Evolutionary conservation across 2,329 filamentous ascomycete genomes (phyloP).

Genomic region (Neocatenulostroma microsporum): DNA sequence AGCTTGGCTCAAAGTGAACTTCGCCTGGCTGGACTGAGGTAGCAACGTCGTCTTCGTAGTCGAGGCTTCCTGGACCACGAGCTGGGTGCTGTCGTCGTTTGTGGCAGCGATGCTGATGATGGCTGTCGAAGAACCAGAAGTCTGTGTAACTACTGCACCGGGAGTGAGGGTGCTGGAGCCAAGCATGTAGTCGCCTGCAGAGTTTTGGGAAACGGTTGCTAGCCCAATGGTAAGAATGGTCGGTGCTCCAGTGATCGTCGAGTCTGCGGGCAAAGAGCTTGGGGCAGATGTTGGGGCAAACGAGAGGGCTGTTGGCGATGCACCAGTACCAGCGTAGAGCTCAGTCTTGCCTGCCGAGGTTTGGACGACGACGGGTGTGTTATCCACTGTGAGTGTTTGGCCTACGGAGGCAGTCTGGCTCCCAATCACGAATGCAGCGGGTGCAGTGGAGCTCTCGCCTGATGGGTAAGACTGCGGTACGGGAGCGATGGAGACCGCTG

Average conservation of each 20-base stretch:
- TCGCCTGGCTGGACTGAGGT: conserved; percentile 1
- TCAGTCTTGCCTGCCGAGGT: conserved; percentile 6
- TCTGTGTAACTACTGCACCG: conserved; percentile 7
- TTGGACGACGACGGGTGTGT: conserved; percentile 6
- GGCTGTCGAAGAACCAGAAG: conserved; percentile 5
- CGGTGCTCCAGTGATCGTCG: conserved; percentile 5
- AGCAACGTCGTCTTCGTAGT: conserved; percentile 5
- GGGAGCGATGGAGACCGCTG: conserved; percentile 3
- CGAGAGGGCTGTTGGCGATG: conserved; percentile 1
- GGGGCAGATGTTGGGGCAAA: conserved; percentile 1
- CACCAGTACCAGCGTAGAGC: conserved; percentile 2
- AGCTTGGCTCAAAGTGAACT: background rate
- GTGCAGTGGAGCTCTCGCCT: conserved; percentile 1
- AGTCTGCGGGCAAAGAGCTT: background rate
- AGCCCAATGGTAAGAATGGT: conserved; percentile 5
- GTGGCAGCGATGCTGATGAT: conserved; percentile 9
- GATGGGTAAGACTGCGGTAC: background rate
- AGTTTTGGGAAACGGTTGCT: conserved; percentile 8
- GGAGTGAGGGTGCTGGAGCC: conserved; percentile 10
- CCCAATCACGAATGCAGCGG: conserved; percentile 7
- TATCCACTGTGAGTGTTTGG: conserved; percentile 6
- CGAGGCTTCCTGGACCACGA: conserved; percentile 7
- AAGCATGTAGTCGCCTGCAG: conserved; percentile 13
- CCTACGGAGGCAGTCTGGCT: conserved; percentile 7
- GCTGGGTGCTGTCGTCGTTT: conserved; percentile 8